Conservation (phyloP, 2,329 filamentous ascomycete genomes). For the Chrysosporium queenslandicum region DNA sequence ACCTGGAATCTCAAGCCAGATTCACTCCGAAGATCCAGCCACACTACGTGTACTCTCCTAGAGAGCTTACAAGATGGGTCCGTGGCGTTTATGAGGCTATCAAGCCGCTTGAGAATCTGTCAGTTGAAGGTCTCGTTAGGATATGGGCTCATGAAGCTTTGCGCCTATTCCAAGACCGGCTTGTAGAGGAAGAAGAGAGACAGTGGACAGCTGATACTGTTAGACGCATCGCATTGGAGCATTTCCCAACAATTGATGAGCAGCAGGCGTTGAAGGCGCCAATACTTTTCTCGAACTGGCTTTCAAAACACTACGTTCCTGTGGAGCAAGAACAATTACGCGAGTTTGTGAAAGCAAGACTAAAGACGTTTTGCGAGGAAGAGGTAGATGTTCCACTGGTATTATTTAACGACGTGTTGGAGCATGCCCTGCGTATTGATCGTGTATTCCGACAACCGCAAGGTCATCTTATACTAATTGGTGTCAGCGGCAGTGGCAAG, state of each 20-base stretch:
- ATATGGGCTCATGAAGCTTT: slow-evolving; percentile 98
- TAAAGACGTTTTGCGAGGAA: slow-evolving; percentile 98
- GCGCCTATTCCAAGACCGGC: slow-evolving; percentile 90
- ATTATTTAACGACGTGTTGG: slow-evolving; percentile 97
- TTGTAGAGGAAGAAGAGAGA: slow-evolving; percentile 87
- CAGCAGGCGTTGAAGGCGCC: slow-evolving; percentile 79
- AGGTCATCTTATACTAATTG: slow-evolving; percentile 94
- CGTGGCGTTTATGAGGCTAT: slow-evolving; percentile 97
- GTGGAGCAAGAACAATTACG: slow-evolving; percentile 90
- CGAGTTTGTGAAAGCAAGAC: slow-evolving; percentile 92
- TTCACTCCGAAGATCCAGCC: slow-evolving; percentile 97
- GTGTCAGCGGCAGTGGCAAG: slow-evolving; percentile 96
- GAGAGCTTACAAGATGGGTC: slow-evolving; percentile 96
- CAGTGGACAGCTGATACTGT: slow-evolving; percentile 90
- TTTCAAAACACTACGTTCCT: slow-evolving; percentile 96
- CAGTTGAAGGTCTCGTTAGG: slow-evolving; percentile 81
- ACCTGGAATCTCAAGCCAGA: slow-evolving; percentile 81
- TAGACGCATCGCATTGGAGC: slow-evolving; percentile 72
- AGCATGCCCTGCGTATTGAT: slow-evolving; percentile 96
- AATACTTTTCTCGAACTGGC: slow-evolving; percentile 98
- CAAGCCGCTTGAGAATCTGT: slow-evolving; percentile 74
- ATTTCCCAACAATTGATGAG: slow-evolving; percentile 93
- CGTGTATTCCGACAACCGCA: slow-evolving; percentile 97
- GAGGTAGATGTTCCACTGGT: slow-evolving; percentile 97
- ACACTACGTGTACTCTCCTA: slow-evolving; percentile 97